Base-by-base conservation (phyloP, 1,139 yeast species). In the Kodamaea arcana region DNA sequence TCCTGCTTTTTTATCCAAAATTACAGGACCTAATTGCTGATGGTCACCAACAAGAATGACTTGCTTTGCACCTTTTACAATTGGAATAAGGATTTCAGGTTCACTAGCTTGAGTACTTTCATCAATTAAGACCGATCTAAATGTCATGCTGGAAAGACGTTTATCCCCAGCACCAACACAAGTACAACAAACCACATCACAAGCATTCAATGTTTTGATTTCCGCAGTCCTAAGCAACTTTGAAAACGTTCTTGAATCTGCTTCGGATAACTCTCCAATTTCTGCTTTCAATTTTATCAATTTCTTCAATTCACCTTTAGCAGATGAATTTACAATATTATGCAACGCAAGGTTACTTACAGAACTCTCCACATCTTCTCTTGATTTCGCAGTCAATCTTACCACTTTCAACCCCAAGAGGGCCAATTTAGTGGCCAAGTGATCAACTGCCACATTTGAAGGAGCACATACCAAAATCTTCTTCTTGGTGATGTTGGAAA, bases 101-200 rank as follows among this genome's bases (percentile, higher is more conserved):
- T 90, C 97, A 1, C 92, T 77, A 1, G 97, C 94, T 60, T 90
- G 97, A 0, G 97, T 87, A 52, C 88, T 81, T 62, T 90, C 97
- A 61, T 90, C 97, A 40, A 90, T 83, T 41, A 90, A 66, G 3
- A 87, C 95, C 0, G 90, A 75, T 50, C 87, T 69, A 60, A 88
- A 88, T 32, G 72, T 67, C 45, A 72, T 50, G 3, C 62, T 58
- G 6, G 60, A 56, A 33, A 88, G 62, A 43, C 95, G 66, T 34
- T 48, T 59, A 56, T 85, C 95, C 30, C 90, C 95, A 3, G 97
- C 95, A 42, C 95, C 95, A 22, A 83, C 88, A 72, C 97, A 88
- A 0, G 97, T 90, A 56, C 88, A 75, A 60, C 96, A 87, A 13
- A 90, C 80, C 30, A 88, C 90, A 47, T 87, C 88, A 25, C 87